These are phyloP conservation scores for Karstenula rhodostoma DNA, from an alignment of 2,329 filamentous ascomycete species.

Conservation along the genomic window DNA sequence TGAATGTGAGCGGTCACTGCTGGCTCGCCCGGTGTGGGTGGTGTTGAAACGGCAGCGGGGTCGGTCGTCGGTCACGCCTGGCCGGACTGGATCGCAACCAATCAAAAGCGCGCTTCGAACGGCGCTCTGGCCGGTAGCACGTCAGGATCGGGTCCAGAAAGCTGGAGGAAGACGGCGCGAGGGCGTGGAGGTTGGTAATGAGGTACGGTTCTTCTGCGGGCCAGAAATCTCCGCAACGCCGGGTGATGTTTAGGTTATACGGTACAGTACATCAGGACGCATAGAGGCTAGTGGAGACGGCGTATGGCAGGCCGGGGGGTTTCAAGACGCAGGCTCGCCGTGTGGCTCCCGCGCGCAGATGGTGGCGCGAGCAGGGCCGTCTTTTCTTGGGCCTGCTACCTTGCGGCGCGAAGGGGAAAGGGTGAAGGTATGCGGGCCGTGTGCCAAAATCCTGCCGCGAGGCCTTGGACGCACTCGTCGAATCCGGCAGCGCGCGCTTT, in stretches of 20 bases:
- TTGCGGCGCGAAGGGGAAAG: slow-evolving; percentile 36
- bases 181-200: slow-evolving; percentile 35
- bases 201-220: slow-evolving; percentile 32
- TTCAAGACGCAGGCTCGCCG: slow-evolving; percentile 37
- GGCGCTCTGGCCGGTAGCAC: slow-evolving; percentile 30
- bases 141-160: slow-evolving; percentile 19
- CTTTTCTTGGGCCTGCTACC: slow-evolving; percentile 11
- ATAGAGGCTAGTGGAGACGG: slow-evolving; percentile 46
- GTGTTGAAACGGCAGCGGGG: slow-evolving; percentile 38
- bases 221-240: slow-evolving; percentile 46
- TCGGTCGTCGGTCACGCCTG: slow-evolving; percentile 43
- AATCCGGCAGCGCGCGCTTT: slow-evolving; percentile 8
- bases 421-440: slow-evolving; percentile 26
- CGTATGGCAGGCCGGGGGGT: slow-evolving; percentile 42
- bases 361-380: slow-evolving; percentile 30
- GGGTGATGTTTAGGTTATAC: slow-evolving; percentile 45
- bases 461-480: slow-evolving; percentile 12
- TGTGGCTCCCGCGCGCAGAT: slow-evolving; percentile 48
- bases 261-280: slow-evolving; percentile 48
- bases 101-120: slow-evolving; percentile 28
- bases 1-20: not conserved
- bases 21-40: slow-evolving; percentile 1
- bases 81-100: slow-evolving; percentile 37
- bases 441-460: slow-evolving; percentile 20
- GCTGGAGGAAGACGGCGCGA: slow-evolving; percentile 27